Base-by-base conservation (phyloP, 257 asterid genomes). In the Fraxinus pennsylvanica region DNA sequence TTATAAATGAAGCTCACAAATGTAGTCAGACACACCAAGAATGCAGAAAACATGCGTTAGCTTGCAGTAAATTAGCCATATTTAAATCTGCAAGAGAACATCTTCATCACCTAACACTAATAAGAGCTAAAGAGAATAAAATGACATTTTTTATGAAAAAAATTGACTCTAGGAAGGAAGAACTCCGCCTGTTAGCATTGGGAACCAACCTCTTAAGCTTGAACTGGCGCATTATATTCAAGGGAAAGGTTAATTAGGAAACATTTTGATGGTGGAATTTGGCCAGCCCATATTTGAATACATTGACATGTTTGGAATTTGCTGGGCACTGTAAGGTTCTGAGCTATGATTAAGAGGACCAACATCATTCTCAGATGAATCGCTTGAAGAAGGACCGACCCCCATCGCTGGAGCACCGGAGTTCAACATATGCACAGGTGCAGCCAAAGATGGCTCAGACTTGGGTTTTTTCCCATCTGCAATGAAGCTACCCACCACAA, bases 401-500 rank as follows among this genome's bases (percentile, higher is more conserved):
- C 81, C 90, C 3, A 84, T 77, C 19, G 38, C 80, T 2, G 91
- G 90, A 6, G 81, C 86, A 30, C 91, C 90, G 27, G 91, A 94
- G 71, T 81, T 87, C 85, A 90, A 66, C 92, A 89, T 87, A 72
- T 84, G 80, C 13, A 94, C 68, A 71, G 90, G 74, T 43, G 87
- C 80, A 3, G 86, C 66, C 0, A 91, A 75, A 39, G 91, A 68
- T 6, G 82, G 54, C 29, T 69, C 84, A 7, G 80, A 61, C 77
- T 92, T 94, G 9, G 91, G 67, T 72, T 87, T 91, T 78, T 91
- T 92, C 30, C 89, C 97, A 32, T 91, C 94, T 9, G 93, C 91
- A 78, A 91, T 85, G 86, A 92, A 94, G 90, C 97, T 94, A 59
- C 98, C 98, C 0, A 94, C 97, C 1, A 94, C 83, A 70, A 94